Percentiles rank a stretch among this genome's conserved stretches.
phyloP scores from a whole-genome alignment of 78 protist genomes.

The Cavenderia fasciculata region DNA sequence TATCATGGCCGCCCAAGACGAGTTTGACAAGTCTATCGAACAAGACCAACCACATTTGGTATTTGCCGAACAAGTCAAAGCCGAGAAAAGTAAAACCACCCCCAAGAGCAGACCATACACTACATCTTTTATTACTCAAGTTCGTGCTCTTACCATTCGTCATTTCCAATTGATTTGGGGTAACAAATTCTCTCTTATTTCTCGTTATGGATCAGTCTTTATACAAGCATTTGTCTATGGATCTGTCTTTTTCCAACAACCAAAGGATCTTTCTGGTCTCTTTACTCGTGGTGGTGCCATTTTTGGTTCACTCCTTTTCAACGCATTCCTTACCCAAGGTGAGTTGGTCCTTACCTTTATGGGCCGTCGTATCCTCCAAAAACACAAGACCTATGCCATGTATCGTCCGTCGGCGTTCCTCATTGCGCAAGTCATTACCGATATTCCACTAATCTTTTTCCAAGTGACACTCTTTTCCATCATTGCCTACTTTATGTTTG shows the following conservation, averaged over 20 bases:
- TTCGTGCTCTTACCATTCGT: slow-evolving; percentile 24
- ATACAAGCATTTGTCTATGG: slow-evolving; percentile 54
- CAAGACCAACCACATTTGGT: slow-evolving; percentile 27
- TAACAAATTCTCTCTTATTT: slow-evolving; percentile 32
- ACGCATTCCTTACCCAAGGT: slow-evolving; percentile 39
- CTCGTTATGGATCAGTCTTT: slow-evolving; percentile 41
- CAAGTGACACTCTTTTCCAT: slow-evolving; percentile 55
- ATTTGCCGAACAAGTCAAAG: slow-evolving; percentile 42
- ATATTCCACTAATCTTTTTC: slow-evolving; percentile 39
- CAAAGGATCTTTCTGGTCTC: background rate
- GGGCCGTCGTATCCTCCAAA: slow-evolving; percentile 64
- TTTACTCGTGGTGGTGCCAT: slow-evolving; percentile 68
- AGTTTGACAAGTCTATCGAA: slow-evolving; percentile 26
- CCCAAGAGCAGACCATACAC: slow-evolving; percentile 22
- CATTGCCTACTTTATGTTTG: slow-evolving; percentile 71
- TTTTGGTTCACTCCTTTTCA: slow-evolving; percentile 44
- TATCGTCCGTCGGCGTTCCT: slow-evolving; percentile 70
- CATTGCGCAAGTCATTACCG: slow-evolving; percentile 66
- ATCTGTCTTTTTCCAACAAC: slow-evolving; percentile 36
- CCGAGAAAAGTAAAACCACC: slow-evolving; percentile 23
- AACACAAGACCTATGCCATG: slow-evolving; percentile 61
- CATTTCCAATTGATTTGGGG: slow-evolving; percentile 67
- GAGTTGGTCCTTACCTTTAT: slow-evolving; percentile 30
- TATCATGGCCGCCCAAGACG: background rate
- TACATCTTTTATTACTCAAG: slow-evolving; percentile 43